Percentiles rank a stretch among this genome's conserved stretches.
Evolutionary conservation across 208 protist genomes (phyloP).

Genomic region (Trypanosomatidae sp.): DNA sequence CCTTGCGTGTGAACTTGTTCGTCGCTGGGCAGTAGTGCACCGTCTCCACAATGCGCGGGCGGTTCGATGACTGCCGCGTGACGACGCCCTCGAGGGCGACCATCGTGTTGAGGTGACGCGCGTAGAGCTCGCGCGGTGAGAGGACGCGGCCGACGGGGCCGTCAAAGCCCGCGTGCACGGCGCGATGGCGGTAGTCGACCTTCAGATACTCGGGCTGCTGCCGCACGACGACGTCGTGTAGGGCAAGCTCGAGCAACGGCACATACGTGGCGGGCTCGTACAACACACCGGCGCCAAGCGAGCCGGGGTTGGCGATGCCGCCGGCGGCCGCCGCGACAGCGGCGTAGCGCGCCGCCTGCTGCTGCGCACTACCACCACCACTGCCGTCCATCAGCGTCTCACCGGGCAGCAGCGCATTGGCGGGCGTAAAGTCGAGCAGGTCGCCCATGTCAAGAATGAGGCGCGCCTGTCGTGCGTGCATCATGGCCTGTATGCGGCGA

Average conservation of each 20-base stretch:
- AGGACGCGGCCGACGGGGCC: conserved; percentile 91
- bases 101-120: conserved; percentile 88
- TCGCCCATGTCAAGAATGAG: conserved; percentile 90
- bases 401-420: conserved; percentile 1
- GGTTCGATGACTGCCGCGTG: conserved; percentile 90
- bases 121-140: conserved; percentile 90
- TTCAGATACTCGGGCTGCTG: conserved; percentile 76
- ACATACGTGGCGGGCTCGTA: conserved; percentile 74
- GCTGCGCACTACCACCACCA: background rate
- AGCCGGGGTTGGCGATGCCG: conserved; percentile 5
- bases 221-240: conserved; percentile 80
- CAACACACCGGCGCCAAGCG: conserved; percentile 63
- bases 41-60: conserved; percentile 71
- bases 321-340: too few relatives aligned
- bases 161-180: conserved; percentile 87
- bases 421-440: conserved; percentile 68
- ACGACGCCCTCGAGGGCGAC: conserved; percentile 97
- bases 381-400: conserved; percentile 1
- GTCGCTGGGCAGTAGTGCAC: conserved; percentile 95
- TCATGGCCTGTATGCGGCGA: conserved; percentile 70
- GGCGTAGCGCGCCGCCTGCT: background rate
- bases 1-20: conserved; percentile 71
- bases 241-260: conserved; percentile 84
- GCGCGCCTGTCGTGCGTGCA: conserved; percentile 48
- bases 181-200: conserved; percentile 61